phyloP scores from a whole-genome alignment of 2,329 filamentous ascomycete genomes.

The Nectriaceae sp. region DNA sequence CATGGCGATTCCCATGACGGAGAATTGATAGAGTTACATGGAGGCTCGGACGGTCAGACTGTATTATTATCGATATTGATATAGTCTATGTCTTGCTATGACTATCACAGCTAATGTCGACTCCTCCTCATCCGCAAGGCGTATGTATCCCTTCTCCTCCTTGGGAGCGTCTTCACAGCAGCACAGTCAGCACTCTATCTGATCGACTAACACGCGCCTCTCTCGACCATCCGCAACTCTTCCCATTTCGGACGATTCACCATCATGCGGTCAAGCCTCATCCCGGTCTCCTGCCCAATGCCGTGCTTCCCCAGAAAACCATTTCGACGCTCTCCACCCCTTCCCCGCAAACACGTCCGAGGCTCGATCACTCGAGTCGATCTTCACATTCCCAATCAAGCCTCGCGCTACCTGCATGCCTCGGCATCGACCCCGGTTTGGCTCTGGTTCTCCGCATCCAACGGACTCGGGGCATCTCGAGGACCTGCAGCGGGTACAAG shows the following conservation, averaged over 20 bases:
- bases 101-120: no score
- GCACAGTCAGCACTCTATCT: no score
- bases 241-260: constrained; percentile 1
- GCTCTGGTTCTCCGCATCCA: not conserved
- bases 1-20: no score
- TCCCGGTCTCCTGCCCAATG: not conserved
- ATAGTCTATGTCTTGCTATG: no score
- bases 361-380: not conserved
- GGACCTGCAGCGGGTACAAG: not conserved
- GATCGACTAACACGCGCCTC: no score
- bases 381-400: constrained; percentile 11
- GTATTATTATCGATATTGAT: no score
- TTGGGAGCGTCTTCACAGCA: no score
- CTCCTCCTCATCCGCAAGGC: no score
- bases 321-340: not conserved
- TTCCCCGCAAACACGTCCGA: not conserved
- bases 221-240: constrained; percentile 5
- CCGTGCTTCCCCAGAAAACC: constrained; percentile 14
- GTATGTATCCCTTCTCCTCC: no score
- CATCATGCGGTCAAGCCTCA: not conserved
- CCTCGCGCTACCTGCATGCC: not conserved
- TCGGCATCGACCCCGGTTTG: not conserved
- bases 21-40: no score
- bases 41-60: no score
- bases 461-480: not conserved